Evolutionary conservation across 164 flowering plant genomes (phyloP).

Genomic region (Magnolia kwangsiensis): DNA sequence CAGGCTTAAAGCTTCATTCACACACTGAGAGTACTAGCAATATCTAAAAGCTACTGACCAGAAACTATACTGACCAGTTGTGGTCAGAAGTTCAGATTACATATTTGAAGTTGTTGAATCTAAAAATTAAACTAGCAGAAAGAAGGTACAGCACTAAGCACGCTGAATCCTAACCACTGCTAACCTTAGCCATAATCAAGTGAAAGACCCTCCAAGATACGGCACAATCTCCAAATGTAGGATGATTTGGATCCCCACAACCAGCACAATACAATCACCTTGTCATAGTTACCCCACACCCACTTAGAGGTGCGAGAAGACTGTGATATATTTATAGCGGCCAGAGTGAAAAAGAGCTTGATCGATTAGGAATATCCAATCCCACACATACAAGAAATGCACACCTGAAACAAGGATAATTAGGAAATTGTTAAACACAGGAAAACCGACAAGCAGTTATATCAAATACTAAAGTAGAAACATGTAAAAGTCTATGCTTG

Average conservation of each 20-base stretch:
- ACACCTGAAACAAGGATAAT: conserved; percentile 32
- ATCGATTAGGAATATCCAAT: conserved; percentile 34
- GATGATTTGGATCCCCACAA: conserved; percentile 77
- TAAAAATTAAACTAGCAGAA: conserved; percentile 12
- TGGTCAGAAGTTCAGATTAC: conserved; percentile 19
- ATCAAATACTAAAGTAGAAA: background rate
- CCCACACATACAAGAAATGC: conserved; percentile 34
- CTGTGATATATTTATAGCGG: conserved; percentile 56
- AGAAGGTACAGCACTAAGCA: conserved; percentile 14
- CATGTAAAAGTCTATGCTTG: background rate
- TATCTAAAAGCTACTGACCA: conserved; percentile 12
- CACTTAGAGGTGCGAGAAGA: conserved; percentile 83
- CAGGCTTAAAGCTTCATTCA: conserved; percentile 29
- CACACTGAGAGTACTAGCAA: conserved; percentile 14
- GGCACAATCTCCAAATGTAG: conserved; percentile 85
- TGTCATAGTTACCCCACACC: conserved; percentile 79
- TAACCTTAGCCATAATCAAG: conserved; percentile 85
- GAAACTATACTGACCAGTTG: conserved; percentile 9
- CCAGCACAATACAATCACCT: conserved; percentile 46
- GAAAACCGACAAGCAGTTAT: background rate
- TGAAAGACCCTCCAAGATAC: conserved; percentile 69
- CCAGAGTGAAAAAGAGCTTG: conserved; percentile 78
- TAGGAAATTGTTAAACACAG: background rate
- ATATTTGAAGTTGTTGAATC: background rate
- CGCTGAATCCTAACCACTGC: conserved; percentile 10